Conservation (phyloP, 345 rosid species). For the Conringia planisiliqua region DNA sequence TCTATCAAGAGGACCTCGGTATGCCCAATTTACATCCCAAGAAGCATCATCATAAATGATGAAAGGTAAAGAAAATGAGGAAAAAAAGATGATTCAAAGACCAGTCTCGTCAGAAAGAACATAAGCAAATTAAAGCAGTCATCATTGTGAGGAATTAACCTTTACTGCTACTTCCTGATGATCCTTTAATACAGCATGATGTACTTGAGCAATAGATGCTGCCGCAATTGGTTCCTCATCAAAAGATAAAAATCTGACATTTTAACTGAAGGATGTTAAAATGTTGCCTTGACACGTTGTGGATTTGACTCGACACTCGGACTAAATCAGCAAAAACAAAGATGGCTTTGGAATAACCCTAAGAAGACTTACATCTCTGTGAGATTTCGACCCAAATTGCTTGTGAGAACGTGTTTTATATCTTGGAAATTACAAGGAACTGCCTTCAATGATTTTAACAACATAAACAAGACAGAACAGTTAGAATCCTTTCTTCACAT, state of each 20-base stretch:
- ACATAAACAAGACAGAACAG: slow-evolving; percentile 12
- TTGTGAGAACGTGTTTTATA: slow-evolving; percentile 51
- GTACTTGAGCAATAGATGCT: slow-evolving; percentile 97
- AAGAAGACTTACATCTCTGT: slow-evolving; percentile 51
- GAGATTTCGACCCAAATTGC: slow-evolving; percentile 56
- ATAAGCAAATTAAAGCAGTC: background rate
- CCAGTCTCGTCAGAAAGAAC: background rate
- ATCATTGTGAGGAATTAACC: slow-evolving; percentile 39
- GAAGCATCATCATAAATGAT: background rate
- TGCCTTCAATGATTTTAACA: slow-evolving; percentile 39
- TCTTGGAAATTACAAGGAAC: slow-evolving; percentile 67
- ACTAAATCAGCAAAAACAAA: background rate
- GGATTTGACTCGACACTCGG: background rate
- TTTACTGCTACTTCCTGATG: slow-evolving; percentile 75
- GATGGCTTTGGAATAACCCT: background rate
- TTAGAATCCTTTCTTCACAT: background rate
- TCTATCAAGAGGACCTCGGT: background rate
- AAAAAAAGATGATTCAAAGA: background rate
- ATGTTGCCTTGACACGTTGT: no score
- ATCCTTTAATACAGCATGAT: slow-evolving; percentile 62
- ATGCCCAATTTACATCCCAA: background rate
- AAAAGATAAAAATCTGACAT: slow-evolving; percentile 66
- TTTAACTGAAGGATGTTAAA: background rate
- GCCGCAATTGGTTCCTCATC: slow-evolving; percentile 91
- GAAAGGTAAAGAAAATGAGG: background rate